Percentiles rank a stretch among this genome's conserved stretches.
Conservation (phyloP, 2,329 filamentous ascomycete species). For the Beauveria scarabaeidicola region DNA sequence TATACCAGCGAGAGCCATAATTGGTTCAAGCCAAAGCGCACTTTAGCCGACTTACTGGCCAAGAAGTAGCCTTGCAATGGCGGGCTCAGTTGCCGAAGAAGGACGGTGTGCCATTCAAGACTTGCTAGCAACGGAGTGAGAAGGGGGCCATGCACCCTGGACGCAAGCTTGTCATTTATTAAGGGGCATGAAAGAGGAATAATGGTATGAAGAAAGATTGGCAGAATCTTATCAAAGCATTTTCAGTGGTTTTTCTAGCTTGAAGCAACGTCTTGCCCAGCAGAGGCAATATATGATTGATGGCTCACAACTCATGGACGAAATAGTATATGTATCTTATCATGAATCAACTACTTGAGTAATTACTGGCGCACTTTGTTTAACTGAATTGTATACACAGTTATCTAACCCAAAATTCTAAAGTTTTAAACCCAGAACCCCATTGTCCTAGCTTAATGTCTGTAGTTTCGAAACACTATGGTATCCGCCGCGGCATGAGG, state of each 20-base stretch:
- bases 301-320: background rate
- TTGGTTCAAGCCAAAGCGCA: background rate
- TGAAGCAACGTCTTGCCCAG: background rate
- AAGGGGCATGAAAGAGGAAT: background rate
- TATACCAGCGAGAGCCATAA: background rate
- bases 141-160: background rate
- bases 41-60: background rate
- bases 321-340: background rate
- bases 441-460: no score
- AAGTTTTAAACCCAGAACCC: no score
- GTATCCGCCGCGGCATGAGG: no score
- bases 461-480: no score
- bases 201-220: background rate
- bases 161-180: background rate
- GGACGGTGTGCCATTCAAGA: background rate
- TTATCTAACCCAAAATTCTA: no score
- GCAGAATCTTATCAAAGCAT: constrained; percentile 2
- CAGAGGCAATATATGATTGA: background rate
- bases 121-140: background rate
- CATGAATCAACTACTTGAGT: background rate
- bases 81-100: background rate
- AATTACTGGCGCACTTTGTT: background rate
- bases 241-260: background rate
- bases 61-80: background rate
- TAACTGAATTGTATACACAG: no score